Evolutionary conservation across 768 basidiomycete genomes (phyloP), one percentile per base, ranked within the genome.

Genomic region (Termitomyces sp.): DNA sequence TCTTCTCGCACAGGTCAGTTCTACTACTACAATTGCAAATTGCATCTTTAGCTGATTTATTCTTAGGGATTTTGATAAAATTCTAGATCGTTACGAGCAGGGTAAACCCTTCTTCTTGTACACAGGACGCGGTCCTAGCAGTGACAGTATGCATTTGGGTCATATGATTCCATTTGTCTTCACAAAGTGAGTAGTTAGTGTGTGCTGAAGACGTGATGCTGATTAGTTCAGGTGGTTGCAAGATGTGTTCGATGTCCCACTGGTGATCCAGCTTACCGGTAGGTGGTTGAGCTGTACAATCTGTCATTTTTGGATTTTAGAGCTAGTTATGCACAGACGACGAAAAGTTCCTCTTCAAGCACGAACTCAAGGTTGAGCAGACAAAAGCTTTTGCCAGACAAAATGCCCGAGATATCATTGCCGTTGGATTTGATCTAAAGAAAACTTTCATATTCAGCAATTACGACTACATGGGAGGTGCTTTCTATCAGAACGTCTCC

Each of bases 321-420:
- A 31, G 37, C 17, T 50, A n/a, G 12, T 4, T 7, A 1, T 12
- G 5, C 16, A 5, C 63, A 92, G 97, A 99, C 66, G 97, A 99
- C 71, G 97, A 99, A 70, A 99, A 99, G 71, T 99, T 98, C 78
- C 73, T 99, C 46, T 97, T 99, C 82, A 96, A 98, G 71, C 91
- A 94, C 54, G 90, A 90, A 62, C 83, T 97, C 58, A 95, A 92
- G 69, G 80, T 91, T 35, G 92, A 98, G 62, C 88, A 98, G 69
- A 90, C 90, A 21, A 84, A 85, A 67, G 76, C 77, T 23, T 98
- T 95, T 69, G 83, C 92, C 8, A 81, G 82, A 56, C 82, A 84
- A 67, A 99, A 98, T 67, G 89, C 95, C n/a, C 84, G 82, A 62
- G 96, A 98, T 70, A 96, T 98, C 66, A 98, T 99, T 63, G 94